Base-by-base conservation (phyloP, 352 stramenopile species). In the Phytophthora parvispora region DNA sequence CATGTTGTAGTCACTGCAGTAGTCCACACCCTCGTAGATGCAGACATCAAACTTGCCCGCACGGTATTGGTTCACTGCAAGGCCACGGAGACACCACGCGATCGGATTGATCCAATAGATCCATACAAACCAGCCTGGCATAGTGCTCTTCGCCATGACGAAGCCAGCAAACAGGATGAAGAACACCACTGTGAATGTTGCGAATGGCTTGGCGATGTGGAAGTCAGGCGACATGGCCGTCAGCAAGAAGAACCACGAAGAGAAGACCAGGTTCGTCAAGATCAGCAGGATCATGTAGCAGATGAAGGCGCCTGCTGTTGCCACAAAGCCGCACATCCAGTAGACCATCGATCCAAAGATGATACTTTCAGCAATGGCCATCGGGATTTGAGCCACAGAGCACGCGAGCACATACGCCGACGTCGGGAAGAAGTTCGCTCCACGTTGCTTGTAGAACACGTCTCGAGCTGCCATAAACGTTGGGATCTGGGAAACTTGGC, bases 361-460 rank as follows among this genome's bases (percentile, higher is more conserved):
- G n/a, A 94, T 61, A 3, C 74, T 83, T 72, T 96, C 88, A 29
- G 81, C 67, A 16, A 87, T 38, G 15, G 69, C 82, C 42, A 84
- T 68, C 13, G 90, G 88, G 24, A 97, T 60, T 51, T 89, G 80
- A 2, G 84, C 50, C 42, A 94, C 87, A 16, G 78, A 81, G 43
- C 72, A 82, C 31, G 95, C 58, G n/a, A 85, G 71, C 18, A 92
- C 75, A 48, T 75, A 95, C 47, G 62, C 87, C 55, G 67, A 78
- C 24, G 88, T 82, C 22, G 78, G 83, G 65, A 84, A 95, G 70
- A 96, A 96, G 67, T 96, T 95, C 32, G 81, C 74, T 29, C 84
- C 80, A 3, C 77, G 74, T 38, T 97, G 90, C 65, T 94, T 96
- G 81, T 95, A 95, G 63, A 92, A 97, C 20, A 90, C 63, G 25